Base-by-base conservation (phyloP, 768 basidiomycete species). In the Macrolepiota dolichaula region DNA sequence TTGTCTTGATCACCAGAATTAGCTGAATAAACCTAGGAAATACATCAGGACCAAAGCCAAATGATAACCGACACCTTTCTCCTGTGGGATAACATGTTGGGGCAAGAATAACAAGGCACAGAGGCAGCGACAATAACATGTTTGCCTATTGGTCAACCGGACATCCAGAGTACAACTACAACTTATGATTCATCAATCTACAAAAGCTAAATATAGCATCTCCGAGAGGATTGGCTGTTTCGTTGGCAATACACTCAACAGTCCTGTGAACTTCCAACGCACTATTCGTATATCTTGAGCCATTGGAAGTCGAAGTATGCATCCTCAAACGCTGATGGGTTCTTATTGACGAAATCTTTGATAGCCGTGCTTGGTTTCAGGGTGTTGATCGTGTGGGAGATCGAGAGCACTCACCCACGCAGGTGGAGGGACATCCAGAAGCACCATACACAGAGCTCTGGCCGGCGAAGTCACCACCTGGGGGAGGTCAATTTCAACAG, bases 271-370 rank as follows among this genome's bases (percentile, higher is more conserved):
- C 19, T 38, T 17, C 47, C 27, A 13, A 24, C 24, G 4, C 22
- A 24, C 24, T 58, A 67, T 59, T 66, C 60, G 63, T 78, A 79
- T 22, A 79, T 71, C 61, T 79, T 81, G 56, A 91, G 71, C 53
- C 81, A 82, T 51, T 80, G 78, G 69, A 93, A 81, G 47, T 89
- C 83, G 74, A 89, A 92, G 76, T 85, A 91, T 0, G 91, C 88
- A 35, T 88, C 75, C 10, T 65, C 64, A 73, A 92, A 92, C 11
- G 85, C 86, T 2, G 72, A 70, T 1, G 91, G 91, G 66, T 89
- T 86, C 62, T 81, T 80, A 74, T 85, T 79, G 65, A 89, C 87
- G 64, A 75, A 88, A 63, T 83, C 86, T 88, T 61, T 17, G 44
- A 44, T 10, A 15, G 15, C 47, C 25, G 51, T n/a, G 25, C 1